Evolutionary conservation across 371 early-diverging fungal genomes (phyloP), one percentile per base, ranked within the genome.

Genomic region (Saksenaea oblongispora): DNA sequence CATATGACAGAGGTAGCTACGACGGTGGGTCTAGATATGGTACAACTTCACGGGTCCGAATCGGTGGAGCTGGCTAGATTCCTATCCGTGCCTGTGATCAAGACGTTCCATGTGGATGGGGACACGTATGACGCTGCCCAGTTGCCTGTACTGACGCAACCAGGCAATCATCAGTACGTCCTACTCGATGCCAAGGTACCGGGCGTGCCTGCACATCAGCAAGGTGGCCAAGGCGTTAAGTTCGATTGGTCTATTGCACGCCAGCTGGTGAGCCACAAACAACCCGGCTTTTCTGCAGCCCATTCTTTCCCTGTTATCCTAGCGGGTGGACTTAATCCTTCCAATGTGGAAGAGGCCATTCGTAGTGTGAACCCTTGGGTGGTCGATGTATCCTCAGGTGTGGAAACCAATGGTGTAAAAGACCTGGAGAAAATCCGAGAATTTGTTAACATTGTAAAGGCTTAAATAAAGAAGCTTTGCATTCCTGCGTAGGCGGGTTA

Each of bases 301-400:
- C 10, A 56, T 75, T 73, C 56, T 0, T 84, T 93, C 65, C 92
- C 92, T 18, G 71, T 95, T 27, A 74, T 93, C 62, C 67, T 98
- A 61, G 96, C 96, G 0, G 97, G 98, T 35, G 97, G 98, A n/a
- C 69, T 98, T 66, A 87, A 84, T 24, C 89, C 91, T 3, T 81
- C 87, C 5, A 98, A 97, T 69, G 95, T 96, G 7, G 75, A 69
- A 0, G 74, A 85, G 34, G 95, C 95, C 0, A 79, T 94, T 26
- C 71, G 65, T 3, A 78, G 80, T 41, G 91, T 89, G 2, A 73
- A 82, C 28, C 94, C 95, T 5, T 92, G 89, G 91, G 89, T 87
- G 18, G 97, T 96, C 22, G 98, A 98, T 84, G 95, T 96, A 10
- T 91, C 93, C 7, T 93, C 93, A 34, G 98, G 97, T 24, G 92